These are phyloP conservation scores for Asterophora parasitica DNA, from an alignment of 768 basidiomycete species.

Conservation along the genomic window DNA sequence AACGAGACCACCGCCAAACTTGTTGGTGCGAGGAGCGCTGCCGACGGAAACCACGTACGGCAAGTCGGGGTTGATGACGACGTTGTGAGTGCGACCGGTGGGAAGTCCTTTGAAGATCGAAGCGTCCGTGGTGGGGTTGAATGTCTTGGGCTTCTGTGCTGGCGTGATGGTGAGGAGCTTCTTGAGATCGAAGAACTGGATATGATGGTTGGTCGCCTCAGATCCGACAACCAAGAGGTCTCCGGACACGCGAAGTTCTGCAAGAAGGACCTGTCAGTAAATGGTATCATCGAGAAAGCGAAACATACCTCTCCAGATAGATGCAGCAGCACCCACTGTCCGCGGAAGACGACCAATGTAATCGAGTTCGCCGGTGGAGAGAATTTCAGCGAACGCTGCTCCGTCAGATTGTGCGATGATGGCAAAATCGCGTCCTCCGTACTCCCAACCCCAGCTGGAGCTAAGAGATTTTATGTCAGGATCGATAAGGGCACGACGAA, in stretches of 20 bases:
- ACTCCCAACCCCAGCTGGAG: constrained; percentile 16
- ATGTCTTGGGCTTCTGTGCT: constrained; percentile 17
- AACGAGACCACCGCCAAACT: constrained; percentile 22
- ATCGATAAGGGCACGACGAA: no score
- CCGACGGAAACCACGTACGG: constrained; percentile 24
- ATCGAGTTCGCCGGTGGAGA: constrained; percentile 2
- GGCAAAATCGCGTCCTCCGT: constrained; percentile 13
- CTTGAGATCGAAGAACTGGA: constrained; percentile 26
- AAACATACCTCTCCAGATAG: constrained; percentile 18
- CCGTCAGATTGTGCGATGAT: constrained; percentile 16
- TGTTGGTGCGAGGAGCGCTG: constrained; percentile 17
- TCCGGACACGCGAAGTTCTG: constrained; percentile 23
- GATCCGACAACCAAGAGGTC: constrained; percentile 21
- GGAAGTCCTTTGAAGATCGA: constrained; percentile 16
- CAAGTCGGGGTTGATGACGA: constrained; percentile 19
- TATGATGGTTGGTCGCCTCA: constrained; percentile 21
- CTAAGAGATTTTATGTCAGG: not conserved
- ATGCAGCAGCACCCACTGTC: constrained; percentile 12
- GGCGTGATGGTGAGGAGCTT: constrained; percentile 18
- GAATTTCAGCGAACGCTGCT: constrained; percentile 4
- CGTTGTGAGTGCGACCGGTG: constrained; percentile 24
- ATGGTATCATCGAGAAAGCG: no score
- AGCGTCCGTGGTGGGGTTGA: constrained; percentile 17
- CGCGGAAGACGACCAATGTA: constrained; percentile 24
- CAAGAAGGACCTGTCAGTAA: not conserved